Evolutionary conservation across 164 flowering plant genomes (phyloP), one percentile per base, ranked within the genome.

Genomic region (Buxus sempervirens): DNA sequence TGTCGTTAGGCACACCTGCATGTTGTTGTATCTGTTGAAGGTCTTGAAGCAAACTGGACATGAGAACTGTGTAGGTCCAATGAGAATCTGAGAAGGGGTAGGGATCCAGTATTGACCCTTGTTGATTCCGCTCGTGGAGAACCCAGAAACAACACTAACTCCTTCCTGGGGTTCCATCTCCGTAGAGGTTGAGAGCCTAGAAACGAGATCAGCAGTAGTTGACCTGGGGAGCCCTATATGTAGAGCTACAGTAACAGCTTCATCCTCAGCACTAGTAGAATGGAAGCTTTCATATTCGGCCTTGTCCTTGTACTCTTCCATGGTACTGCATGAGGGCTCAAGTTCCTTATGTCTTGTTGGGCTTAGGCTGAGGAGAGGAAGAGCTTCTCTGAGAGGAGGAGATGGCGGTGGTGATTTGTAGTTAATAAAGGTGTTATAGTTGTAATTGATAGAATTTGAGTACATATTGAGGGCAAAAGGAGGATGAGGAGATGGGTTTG

Each of bases 61-160:
- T 19, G 98, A 85, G 77, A 93, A 93, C 81, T 93, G 98, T 23
- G 96, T 90, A 69, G 98, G 98, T 58, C 98, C 98, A 82, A 93
- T 89, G 70, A 93, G 79, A 72, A 93, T 93, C 83, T 93, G 98
- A 36, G 98, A 77, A 32, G 98, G 96, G 10, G 98, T 89, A 16
- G 98, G 98, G 75, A 93, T 93, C 98, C 98, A 93, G 66, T 90
- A 93, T 64, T 93, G 98, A 8, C 96, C 95, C 77, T 83, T 92
- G 80, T 86, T 84, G 72, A 90, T 83, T 54, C 81, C 76, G 49
- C 53, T 76, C 53, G 83, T 54, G 14, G 73, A 67, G 66, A 62
- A 78, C 63, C 77, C 80, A 55, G 76, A 62, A 51, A 71, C 82
- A 41, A 76, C 67, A 63, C 73, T 71, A 5, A 72, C 84, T 49